A percentile compares a stretch with the other conserved stretches of the same genome.
These are phyloP conservation scores for Mycena belliarum DNA, from an alignment of 768 basidiomycete species.

Conservation along the genomic window DNA sequence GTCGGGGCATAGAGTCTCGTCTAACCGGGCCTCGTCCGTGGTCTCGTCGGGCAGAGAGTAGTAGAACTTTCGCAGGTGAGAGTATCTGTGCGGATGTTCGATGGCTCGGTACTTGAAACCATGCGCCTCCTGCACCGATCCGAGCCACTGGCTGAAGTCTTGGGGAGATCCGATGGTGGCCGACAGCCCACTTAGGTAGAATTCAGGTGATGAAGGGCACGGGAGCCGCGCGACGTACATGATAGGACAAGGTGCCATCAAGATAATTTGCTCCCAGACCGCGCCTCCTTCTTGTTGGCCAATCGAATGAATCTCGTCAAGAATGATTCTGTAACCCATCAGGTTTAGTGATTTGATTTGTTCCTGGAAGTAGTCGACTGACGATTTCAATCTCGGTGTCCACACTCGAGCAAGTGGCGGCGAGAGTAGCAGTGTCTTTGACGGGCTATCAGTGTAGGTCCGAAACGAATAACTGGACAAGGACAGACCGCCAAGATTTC, in stretches of 20 bases:
- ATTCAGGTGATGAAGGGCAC: not conserved
- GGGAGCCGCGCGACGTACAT: constrained; percentile 47
- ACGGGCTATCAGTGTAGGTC: not conserved
- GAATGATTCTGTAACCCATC: constrained; percentile 52
- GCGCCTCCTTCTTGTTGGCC: constrained; percentile 70
- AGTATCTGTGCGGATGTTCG: constrained; percentile 68
- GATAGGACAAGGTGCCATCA: constrained; percentile 70
- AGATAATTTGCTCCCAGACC: constrained; percentile 75
- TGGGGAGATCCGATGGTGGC: constrained; percentile 71
- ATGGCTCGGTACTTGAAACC: constrained; percentile 62
- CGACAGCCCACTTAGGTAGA: constrained; percentile 55
- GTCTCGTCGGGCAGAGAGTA: constrained; percentile 38
- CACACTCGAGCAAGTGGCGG: constrained; percentile 61
- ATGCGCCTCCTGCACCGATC: constrained; percentile 58
- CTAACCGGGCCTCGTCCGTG: not conserved
- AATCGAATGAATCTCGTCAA: constrained; percentile 70
- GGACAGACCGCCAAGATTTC: constrained; percentile 50
- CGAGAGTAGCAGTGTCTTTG: constrained; percentile 53
- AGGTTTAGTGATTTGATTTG: not conserved
- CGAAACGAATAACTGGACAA: not conserved
- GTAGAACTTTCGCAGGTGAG: constrained; percentile 68
- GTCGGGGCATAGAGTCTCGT: not conserved
- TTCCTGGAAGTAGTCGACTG: constrained; percentile 11
- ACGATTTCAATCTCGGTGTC: constrained; percentile 66
- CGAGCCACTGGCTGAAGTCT: constrained; percentile 65